Conservation (phyloP, 2,329 filamentous ascomycete genomes). For the Eurotiales sp. region DNA sequence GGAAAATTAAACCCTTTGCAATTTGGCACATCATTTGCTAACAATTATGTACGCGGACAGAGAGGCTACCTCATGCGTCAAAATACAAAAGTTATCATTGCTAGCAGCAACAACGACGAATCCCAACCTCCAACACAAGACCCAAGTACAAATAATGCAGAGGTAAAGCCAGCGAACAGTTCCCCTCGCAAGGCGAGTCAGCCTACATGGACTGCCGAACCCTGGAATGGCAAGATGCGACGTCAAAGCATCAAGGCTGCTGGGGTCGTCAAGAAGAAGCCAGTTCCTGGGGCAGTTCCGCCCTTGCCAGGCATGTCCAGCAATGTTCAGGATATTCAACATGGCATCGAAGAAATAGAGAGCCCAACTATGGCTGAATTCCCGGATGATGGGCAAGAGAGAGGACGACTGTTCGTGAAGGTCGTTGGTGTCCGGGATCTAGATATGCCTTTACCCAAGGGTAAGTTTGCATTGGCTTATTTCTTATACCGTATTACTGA, state of each 20-base stretch:
- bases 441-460: conserved; percentile 83
- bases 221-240: conserved; percentile 82
- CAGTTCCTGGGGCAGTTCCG: conserved; percentile 63
- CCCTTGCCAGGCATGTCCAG: conserved; percentile 86
- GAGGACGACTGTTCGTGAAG: conserved; percentile 92
- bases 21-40: conserved; percentile 52
- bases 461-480: conserved; percentile 52
- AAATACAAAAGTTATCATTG: conserved; percentile 93
- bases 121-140: conserved; percentile 22
- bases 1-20: conserved; percentile 27
- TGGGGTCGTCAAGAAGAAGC: conserved; percentile 58
- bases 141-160: conserved; percentile 32
- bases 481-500: background rate
- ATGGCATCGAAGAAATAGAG: conserved; percentile 68
- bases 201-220: conserved; percentile 93
- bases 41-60: conserved; percentile 59
- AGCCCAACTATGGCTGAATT: conserved; percentile 53
- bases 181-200: conserved; percentile 76
- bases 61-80: conserved; percentile 98
- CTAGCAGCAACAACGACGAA: conserved; percentile 66
- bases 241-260: conserved; percentile 60
- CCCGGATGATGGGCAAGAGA: conserved; percentile 75
- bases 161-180: conserved; percentile 60
- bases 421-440: conserved; percentile 97
- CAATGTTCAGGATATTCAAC: conserved; percentile 62